Evolutionary conservation across 164 flowering plant genomes (phyloP), one percentile per base, ranked within the genome.

Genomic region (Akebia trifoliata): DNA sequence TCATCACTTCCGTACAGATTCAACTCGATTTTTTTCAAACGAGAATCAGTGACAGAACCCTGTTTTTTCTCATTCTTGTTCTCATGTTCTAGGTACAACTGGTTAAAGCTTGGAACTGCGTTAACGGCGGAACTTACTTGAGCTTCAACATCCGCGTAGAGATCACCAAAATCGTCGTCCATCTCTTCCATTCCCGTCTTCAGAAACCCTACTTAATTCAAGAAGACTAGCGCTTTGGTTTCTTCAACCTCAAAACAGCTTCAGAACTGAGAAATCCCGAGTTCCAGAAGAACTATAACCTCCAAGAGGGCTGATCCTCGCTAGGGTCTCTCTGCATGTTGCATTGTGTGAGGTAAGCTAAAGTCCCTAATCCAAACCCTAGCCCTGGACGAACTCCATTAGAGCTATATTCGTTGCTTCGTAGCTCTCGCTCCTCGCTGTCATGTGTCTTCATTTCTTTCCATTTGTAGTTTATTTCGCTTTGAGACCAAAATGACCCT

Each of bases 121-220:
- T 67, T 54, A 62, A 69, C 50, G 37, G 76, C 70, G 0, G 74
- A 64, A 44, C 66, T 69, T 26, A 76, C 78, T 39, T 60, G 78
- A 30, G 54, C 59, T 59, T 75, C 86, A 3, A 78, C 76, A 37
- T 81, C 90, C 0, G 79, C 79, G 61, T 87, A 87, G 8, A 87
- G 64, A 28, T 82, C 90, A 20, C 90, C 87, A 56, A 87, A 87
- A 70, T 84, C 88, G 60, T 84, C 84, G 6, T 68, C 81, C 40
- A 54, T 30, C 14, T 52, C 72, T 30, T 57, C 75, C 75, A 66
- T 71, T 31, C 14, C 37, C 34, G 44, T n/a, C n/a, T 6, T 32
- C 9, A 32, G 1, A 60, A 25, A 30, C 11, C 54, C 37, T 5
- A 31, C 18, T 28, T 45, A 45, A 32, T 21, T 5, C 29, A 35